phyloP scores from a whole-genome alignment of 768 basidiomycete genomes.

The Suillus decipiens region DNA sequence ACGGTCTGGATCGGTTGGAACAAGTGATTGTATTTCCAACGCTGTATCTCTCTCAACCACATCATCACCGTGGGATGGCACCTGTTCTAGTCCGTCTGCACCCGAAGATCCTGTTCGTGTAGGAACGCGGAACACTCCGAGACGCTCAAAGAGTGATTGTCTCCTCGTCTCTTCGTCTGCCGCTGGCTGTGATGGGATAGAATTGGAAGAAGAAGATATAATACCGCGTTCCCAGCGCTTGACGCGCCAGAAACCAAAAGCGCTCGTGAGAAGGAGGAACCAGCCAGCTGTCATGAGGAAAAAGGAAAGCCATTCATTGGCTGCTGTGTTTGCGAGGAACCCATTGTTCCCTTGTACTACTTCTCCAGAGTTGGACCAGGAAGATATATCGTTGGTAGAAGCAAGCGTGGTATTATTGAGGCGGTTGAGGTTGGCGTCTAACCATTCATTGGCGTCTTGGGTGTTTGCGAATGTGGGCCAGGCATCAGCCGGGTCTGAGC shows the following conservation, averaged over 20 bases:
- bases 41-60: background rate
- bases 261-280: slow-evolving; percentile 87
- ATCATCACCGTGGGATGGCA: slow-evolving; percentile 31
- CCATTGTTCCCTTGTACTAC: slow-evolving; percentile 17
- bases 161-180: slow-evolving; percentile 23
- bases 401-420: slow-evolving; percentile 26
- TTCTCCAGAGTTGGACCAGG: slow-evolving; percentile 39
- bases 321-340: slow-evolving; percentile 56
- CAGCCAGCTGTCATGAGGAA: slow-evolving; percentile 91
- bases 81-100: slow-evolving; percentile 15
- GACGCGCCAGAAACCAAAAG: slow-evolving; percentile 88
- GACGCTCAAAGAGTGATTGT: slow-evolving; percentile 32
- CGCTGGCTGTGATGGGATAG: slow-evolving; percentile 21
- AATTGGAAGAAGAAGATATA: slow-evolving; percentile 44
- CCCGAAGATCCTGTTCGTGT: slow-evolving; percentile 10
- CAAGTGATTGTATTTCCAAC: background rate
- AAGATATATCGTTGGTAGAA: slow-evolving; percentile 23
- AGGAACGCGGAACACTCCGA: slow-evolving; percentile 23
- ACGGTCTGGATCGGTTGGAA: slow-evolving; percentile 44
- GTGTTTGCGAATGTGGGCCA: slow-evolving; percentile 48
- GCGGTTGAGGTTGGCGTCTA: slow-evolving; percentile 27
- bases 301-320: slow-evolving; percentile 94
- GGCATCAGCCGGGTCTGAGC: slow-evolving; percentile 31
- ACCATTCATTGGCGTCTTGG: slow-evolving; percentile 48
- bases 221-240: slow-evolving; percentile 87